phyloP scores from a whole-genome alignment of 2,329 filamentous ascomycete genomes.

The Coleophoma cylindrospora region DNA sequence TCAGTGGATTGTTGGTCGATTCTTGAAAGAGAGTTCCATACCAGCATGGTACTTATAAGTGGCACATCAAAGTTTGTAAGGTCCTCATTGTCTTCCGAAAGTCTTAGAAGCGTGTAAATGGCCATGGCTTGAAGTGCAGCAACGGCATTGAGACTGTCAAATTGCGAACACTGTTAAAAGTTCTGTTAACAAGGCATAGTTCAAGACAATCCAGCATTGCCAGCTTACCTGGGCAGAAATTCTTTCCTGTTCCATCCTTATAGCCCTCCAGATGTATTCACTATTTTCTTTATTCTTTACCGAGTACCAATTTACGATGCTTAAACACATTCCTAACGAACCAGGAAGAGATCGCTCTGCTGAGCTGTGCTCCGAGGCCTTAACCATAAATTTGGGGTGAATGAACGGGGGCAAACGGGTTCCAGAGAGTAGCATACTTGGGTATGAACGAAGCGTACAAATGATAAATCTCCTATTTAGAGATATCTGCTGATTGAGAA shows the following conservation, averaged over 20 bases:
- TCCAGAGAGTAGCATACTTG: slow-evolving; percentile 10
- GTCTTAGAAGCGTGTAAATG: not conserved
- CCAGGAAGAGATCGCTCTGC: not conserved
- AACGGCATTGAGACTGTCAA: not conserved
- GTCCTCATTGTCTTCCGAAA: not conserved
- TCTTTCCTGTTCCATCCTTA: slow-evolving; percentile 13
- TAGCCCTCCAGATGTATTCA: slow-evolving; percentile 10
- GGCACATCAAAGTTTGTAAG: not conserved
- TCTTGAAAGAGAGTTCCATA: not conserved
- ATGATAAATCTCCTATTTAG: slow-evolving; percentile 11
- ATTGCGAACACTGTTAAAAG: not conserved
- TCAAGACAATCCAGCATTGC: too few species aligned
- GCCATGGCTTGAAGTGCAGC: not conserved
- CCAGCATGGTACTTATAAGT: not conserved
- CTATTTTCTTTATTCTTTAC: slow-evolving; percentile 10
- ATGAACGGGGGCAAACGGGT: slow-evolving; percentile 13
- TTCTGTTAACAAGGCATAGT: too few species aligned
- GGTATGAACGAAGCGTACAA: slow-evolving; percentile 11
- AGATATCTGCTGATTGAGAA: slow-evolving; percentile 1
- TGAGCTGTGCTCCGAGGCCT: not conserved
- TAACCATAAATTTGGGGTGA: slow-evolving; percentile 4
- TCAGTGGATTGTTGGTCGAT: too few species aligned
- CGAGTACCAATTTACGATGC: slow-evolving; percentile 8
- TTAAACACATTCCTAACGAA: slow-evolving; percentile 8
- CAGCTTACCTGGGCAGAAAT: slow-evolving; percentile 8